Evolutionary conservation across 192 early-diverging fungal genomes (phyloP), one percentile per base, ranked within the genome.

Genomic region (Backusella sp.): DNA sequence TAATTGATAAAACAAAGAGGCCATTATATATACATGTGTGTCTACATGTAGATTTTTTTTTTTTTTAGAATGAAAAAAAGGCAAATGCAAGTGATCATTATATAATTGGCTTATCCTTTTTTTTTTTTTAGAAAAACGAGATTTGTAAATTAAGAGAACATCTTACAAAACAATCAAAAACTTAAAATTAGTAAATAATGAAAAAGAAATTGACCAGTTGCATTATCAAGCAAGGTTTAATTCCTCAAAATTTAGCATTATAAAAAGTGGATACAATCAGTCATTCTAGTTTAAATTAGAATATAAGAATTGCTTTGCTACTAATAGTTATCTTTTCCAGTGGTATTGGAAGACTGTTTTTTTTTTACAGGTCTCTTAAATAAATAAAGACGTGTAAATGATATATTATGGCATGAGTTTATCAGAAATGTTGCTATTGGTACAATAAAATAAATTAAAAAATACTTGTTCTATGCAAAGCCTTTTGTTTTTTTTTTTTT

Each of bases 151-250:
- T 34, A 36, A 67, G 30, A 67, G 34, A 32, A 28, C 15, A 44
- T 44, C 42, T 44, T 68, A 68, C n/a, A 32, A 68, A 68, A 68
- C 34, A 68, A 59, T 26, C 11, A 62, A 28, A 62, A 11, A 14
- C 4, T 62, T 62, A 62, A 62, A 62, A 59, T 59, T 1, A 59
- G 53, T 59, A 59, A 59, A 59, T 59, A 59, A 59, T 53, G 56
- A 28, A 59, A 59, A 59, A 23, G n/a, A 59, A 59, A 62, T 62
- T 14, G 26, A 14, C 23, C 26, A 62, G 56, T 28, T 28, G 56
- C 56, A 62, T 62, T 62, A 62, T 7, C 23, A 26, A 62, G 26
- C 7, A 14, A 28, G 26, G 12, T 4, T 30, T 62, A 23, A 62
- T 62, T 62, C 56, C 56, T 62, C 56, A 62, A 11, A 62, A 26